Evolutionary conservation across 2,329 filamentous ascomycete species (phyloP).

Genomic region (Scedosporium aurantiacum): DNA sequence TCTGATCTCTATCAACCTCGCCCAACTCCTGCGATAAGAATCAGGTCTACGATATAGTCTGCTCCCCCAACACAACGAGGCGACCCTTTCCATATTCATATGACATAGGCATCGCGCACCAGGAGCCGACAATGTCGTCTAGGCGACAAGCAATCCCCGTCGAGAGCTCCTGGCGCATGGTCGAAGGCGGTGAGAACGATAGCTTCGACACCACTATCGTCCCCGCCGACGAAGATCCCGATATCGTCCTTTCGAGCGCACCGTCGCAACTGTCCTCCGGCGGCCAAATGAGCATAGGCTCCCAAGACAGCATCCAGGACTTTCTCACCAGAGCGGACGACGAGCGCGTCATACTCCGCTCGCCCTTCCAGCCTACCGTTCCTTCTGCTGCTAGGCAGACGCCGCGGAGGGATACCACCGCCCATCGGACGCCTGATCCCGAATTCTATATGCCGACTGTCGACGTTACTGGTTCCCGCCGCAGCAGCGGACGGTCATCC

Average conservation of each 20-base stretch:
- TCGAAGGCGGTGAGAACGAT: slow-evolving; percentile 47
- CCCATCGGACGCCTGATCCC: slow-evolving; percentile 33
- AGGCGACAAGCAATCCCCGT: slow-evolving; percentile 17
- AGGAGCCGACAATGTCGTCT: background rate
- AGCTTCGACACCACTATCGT: slow-evolving; percentile 47
- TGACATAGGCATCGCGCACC: background rate
- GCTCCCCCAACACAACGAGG: background rate
- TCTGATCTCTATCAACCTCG: too few species aligned
- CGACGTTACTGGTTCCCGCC: slow-evolving; percentile 26
- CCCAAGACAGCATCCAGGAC: slow-evolving; percentile 45
- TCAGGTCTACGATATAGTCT: background rate
- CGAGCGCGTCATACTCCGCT: slow-evolving; percentile 41
- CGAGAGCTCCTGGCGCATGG: slow-evolving; percentile 49
- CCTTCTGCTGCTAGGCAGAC: slow-evolving; percentile 21
- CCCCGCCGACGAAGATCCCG: slow-evolving; percentile 24
- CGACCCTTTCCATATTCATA: background rate
- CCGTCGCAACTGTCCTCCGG: slow-evolving; percentile 37
- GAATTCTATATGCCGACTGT: slow-evolving; percentile 43
- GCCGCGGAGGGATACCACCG: slow-evolving; percentile 10
- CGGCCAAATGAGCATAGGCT: slow-evolving; percentile 29
- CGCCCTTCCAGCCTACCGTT: slow-evolving; percentile 44
- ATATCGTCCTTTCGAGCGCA: slow-evolving; percentile 27
- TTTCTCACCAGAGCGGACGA: slow-evolving; percentile 43
- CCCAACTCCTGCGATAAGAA: too few species aligned
- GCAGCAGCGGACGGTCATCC: slow-evolving; percentile 23